Evolutionary conservation across 2,329 filamentous ascomycete genomes (phyloP).

Genomic region (Aotearoamyces nothofagi): DNA sequence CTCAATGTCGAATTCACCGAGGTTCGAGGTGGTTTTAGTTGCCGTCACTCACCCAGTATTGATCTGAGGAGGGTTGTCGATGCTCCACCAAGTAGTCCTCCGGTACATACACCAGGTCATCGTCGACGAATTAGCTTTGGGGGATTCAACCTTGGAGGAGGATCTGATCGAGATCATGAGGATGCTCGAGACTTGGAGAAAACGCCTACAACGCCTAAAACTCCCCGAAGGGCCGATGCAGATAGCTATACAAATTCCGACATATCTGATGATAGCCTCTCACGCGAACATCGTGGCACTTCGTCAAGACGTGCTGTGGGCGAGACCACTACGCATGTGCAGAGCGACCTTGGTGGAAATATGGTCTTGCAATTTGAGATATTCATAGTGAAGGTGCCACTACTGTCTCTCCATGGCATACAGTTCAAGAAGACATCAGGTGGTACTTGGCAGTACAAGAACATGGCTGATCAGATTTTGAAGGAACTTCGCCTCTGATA

Average conservation of each 20-base stretch:
- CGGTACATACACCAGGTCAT: slow-evolving; percentile 39
- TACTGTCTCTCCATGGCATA: slow-evolving; percentile 84
- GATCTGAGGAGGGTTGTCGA: slow-evolving; percentile 64
- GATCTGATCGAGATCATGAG: slow-evolving; percentile 52
- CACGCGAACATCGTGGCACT: slow-evolving; percentile 32
- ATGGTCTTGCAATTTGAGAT: slow-evolving; percentile 88
- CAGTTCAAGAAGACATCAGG: slow-evolving; percentile 96
- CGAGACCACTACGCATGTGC: slow-evolving; percentile 84
- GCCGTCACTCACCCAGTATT: slow-evolving; percentile 78
- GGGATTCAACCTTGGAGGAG: slow-evolving; percentile 39
- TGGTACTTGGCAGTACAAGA: slow-evolving; percentile 97
- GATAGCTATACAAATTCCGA: slow-evolving; percentile 84
- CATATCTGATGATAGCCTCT: slow-evolving; percentile 61
- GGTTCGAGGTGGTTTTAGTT: slow-evolving; percentile 87
- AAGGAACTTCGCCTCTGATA: slow-evolving; percentile 62
- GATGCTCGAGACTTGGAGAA: slow-evolving; percentile 49
- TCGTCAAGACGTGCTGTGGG: slow-evolving; percentile 49
- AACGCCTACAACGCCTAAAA: slow-evolving; percentile 31
- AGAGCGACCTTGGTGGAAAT: slow-evolving; percentile 73
- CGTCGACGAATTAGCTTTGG: slow-evolving; percentile 74
- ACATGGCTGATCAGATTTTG: slow-evolving; percentile 92
- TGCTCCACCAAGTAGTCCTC: slow-evolving; percentile 38
- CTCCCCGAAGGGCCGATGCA: slow-evolving; percentile 26
- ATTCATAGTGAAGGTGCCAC: slow-evolving; percentile 90
- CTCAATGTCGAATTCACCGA: slow-evolving; percentile 84